Evolutionary conservation across 805 yeast species (phyloP).

Genomic region (Saturnispora serradocipensis): DNA sequence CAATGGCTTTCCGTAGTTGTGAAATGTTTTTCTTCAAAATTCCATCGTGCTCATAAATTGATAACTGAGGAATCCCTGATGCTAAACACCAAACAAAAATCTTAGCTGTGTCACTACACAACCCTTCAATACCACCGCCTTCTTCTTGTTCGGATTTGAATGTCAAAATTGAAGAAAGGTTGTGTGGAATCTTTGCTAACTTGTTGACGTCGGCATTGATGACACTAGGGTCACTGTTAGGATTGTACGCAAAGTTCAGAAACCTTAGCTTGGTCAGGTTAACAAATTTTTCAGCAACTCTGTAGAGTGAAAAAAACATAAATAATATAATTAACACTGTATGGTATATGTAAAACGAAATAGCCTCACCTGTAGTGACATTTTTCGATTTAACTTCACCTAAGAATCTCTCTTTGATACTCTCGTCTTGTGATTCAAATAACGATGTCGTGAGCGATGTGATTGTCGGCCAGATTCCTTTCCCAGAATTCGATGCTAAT

Average conservation of each 20-base stretch:
- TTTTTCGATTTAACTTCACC: not conserved
- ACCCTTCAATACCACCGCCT: conserved; percentile 81
- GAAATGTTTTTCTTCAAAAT: conserved; percentile 45
- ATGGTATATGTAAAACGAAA: conserved; percentile 34
- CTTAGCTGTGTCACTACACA: conserved; percentile 70
- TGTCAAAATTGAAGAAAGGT: conserved; percentile 67
- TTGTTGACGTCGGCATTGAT: conserved; percentile 75
- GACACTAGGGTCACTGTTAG: conserved; percentile 70
- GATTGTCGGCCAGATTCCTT: not conserved
- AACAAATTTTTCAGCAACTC: conserved; percentile 43
- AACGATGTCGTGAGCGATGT: conserved; percentile 13
- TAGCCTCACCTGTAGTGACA: conserved; percentile 4
- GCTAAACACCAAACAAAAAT: conserved; percentile 82
- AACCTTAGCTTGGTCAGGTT: conserved; percentile 48
- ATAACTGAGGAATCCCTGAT: conserved; percentile 66
- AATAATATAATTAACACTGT: conserved; percentile 42
- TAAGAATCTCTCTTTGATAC: conserved; percentile 9
- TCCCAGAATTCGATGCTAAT: not conserved
- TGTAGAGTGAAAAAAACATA: conserved; percentile 44
- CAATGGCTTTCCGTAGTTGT: conserved; percentile 47
- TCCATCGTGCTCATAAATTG: conserved; percentile 77
- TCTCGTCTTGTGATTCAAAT: conserved; percentile 15
- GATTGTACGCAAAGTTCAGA: conserved; percentile 55
- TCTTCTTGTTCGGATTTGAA: conserved; percentile 71
- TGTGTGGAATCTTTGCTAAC: conserved; percentile 66